These are phyloP conservation scores for Phaeosphaeria sp. DNA, from an alignment of 2,329 filamentous ascomycete species.

Conservation along the genomic window DNA sequence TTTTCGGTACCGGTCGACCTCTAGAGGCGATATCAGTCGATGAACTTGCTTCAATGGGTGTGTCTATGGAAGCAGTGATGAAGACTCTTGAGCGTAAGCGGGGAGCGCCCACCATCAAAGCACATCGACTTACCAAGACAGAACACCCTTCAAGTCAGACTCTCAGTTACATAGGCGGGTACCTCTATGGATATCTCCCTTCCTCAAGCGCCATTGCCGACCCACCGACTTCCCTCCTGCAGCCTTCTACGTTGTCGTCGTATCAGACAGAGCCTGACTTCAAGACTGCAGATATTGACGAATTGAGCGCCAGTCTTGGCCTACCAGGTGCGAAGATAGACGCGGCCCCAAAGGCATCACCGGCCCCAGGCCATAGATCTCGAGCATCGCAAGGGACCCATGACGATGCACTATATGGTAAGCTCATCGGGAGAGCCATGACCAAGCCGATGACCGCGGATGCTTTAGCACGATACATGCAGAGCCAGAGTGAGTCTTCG, in stretches of 20 bases:
- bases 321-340: constrained; percentile 12
- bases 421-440: constrained; percentile 29
- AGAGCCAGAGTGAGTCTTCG: constrained; percentile 1
- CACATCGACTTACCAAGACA: background rate
- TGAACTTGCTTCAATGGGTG: background rate
- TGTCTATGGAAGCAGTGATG: constrained; percentile 3
- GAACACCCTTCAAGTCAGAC: background rate
- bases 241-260: background rate
- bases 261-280: constrained; percentile 4
- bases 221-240: background rate
- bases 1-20: background rate
- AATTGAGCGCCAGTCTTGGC: constrained; percentile 22
- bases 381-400: constrained; percentile 1
- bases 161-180: background rate
- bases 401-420: constrained; percentile 16
- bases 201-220: background rate
- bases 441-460: constrained; percentile 29
- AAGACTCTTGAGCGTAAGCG: constrained; percentile 1
- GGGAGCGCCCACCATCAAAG: background rate
- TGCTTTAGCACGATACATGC: constrained; percentile 22
- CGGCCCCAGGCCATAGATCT: constrained; percentile 6
- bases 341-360: background rate
- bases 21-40: background rate
- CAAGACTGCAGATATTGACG: constrained; percentile 16
- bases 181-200: background rate